A percentile compares a stretch with the other conserved stretches of the same genome.
Evolutionary conservation across 805 yeast genomes (phyloP).

Genomic region (Monosporozyma aerobia): DNA sequence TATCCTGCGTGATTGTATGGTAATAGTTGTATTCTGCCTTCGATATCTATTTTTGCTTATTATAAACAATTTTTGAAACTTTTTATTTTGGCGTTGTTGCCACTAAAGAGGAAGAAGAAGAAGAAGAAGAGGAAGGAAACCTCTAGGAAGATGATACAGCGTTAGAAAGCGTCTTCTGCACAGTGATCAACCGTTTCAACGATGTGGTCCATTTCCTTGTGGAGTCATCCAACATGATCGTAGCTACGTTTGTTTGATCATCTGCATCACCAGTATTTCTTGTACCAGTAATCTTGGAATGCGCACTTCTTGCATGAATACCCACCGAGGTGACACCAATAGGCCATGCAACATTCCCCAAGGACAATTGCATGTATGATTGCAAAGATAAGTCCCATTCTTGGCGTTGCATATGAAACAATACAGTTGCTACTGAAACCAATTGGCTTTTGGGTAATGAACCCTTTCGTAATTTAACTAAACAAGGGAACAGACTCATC

Average conservation of each 20-base stretch:
- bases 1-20: neutral
- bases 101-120: neutral
- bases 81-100: neutral
- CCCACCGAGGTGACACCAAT: constrained; percentile 75
- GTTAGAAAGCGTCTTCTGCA: constrained; percentile 11
- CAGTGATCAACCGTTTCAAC: constrained; percentile 63
- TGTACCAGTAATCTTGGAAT: constrained; percentile 39
- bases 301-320: constrained; percentile 66
- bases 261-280: constrained; percentile 23
- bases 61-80: neutral
- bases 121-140: neutral
- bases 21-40: neutral
- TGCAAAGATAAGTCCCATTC: constrained; percentile 36
- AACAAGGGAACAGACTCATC: constrained; percentile 39
- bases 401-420: constrained; percentile 46
- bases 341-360: constrained; percentile 91
- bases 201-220: constrained; percentile 72
- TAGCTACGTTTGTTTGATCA: constrained; percentile 34
- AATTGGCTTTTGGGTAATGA: constrained; percentile 16
- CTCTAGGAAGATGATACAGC: neutral
- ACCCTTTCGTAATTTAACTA: constrained; percentile 44
- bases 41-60: neutral
- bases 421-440: constrained; percentile 47
- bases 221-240: constrained; percentile 68
- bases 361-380: constrained; percentile 62